Conservation (phyloP, 2,329 filamentous ascomycete genomes). For the Pseudofabraea citricarpa region DNA sequence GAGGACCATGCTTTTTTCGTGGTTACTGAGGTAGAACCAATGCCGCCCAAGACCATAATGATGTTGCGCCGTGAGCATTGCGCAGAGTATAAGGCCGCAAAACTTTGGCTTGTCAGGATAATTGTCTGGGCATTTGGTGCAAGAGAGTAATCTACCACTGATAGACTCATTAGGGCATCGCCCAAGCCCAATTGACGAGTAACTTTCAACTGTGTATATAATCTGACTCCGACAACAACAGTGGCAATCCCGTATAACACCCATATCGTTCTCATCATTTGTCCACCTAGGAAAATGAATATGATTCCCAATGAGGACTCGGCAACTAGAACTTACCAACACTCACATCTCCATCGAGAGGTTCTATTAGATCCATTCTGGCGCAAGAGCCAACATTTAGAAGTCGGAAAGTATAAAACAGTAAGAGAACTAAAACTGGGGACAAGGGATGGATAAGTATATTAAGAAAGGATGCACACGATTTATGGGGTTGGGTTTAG, state of each 20-base stretch:
- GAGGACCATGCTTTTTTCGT: constrained; percentile 6
- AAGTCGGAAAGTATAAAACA: too few relatives aligned
- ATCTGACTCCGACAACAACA: constrained; percentile 4
- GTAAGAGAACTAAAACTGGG: too few relatives aligned
- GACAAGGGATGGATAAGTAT: too few relatives aligned
- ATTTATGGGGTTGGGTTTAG: too few relatives aligned
- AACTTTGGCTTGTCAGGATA: background rate
- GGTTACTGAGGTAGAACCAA: constrained; percentile 9
- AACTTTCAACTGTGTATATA: constrained; percentile 7
- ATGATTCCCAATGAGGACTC: background rate
- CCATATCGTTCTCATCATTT: constrained; percentile 7
- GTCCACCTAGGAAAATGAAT: background rate
- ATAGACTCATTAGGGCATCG: constrained; percentile 7
- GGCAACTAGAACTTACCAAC: background rate
- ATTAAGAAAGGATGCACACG: too few relatives aligned
- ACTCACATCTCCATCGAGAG: background rate
- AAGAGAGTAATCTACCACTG: constrained; percentile 4
- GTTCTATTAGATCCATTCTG: background rate
- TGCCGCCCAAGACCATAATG: constrained; percentile 15
- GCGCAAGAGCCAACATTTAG: too few relatives aligned
- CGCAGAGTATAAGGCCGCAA: background rate
- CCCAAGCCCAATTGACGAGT: constrained; percentile 4
- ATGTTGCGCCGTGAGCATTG: constrained; percentile 7
- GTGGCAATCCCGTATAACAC: constrained; percentile 5
- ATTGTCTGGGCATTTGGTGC: background rate